Base-by-base conservation (phyloP, 495 filamentous ascomycete genomes). In the Letharia lupina region DNA sequence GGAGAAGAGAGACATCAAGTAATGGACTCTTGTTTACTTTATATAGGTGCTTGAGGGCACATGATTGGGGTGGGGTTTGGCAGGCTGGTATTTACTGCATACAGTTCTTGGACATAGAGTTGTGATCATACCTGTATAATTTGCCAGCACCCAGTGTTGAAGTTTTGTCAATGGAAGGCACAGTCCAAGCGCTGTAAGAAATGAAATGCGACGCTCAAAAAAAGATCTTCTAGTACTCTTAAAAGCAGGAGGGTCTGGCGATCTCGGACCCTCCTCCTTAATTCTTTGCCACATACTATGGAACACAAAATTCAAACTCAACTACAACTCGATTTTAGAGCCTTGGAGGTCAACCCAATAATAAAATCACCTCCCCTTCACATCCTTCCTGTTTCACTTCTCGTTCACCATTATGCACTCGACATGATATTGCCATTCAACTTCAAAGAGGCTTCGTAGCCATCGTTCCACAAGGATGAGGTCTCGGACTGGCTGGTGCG, bases 401-500 rank as follows among this genome's bases (percentile, higher is more conserved):
- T 4, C 37, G 4, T 39, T 39, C 37, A 39, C 4, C 37, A 39
- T 35, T 9, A 35, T 56, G 5, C 28, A 16, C 31, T 20, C 54
- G 33, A 57, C 54, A 57, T 61, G 59, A 42, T 8, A 60, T 18
- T 45, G 31, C 41, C 20, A 37, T 11, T 15, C 28, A 20, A 35
- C 15, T 16, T 13, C 54, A 31, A 60, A 28, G 15, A 47, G 44
- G 56, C 33, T 31, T 13, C 20, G 2, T 16, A 60, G 57, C 56
- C 35, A 42, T 33, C 9, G 40, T n/a, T 9, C 13, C 18, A 3
- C 37, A 45, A 58, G 63, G 48, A 72, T 67, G 67, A 67, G 69
- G 65, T 69, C 65, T n/a, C 68, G 67, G 44, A 70, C 71, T 61
- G 73, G 73, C 59, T 72, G 70, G 70, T 71, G 54, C 62, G 68